Evolutionary conservation across 176 grass and related monocot species (phyloP).

Genomic region (Puya raimondii): DNA sequence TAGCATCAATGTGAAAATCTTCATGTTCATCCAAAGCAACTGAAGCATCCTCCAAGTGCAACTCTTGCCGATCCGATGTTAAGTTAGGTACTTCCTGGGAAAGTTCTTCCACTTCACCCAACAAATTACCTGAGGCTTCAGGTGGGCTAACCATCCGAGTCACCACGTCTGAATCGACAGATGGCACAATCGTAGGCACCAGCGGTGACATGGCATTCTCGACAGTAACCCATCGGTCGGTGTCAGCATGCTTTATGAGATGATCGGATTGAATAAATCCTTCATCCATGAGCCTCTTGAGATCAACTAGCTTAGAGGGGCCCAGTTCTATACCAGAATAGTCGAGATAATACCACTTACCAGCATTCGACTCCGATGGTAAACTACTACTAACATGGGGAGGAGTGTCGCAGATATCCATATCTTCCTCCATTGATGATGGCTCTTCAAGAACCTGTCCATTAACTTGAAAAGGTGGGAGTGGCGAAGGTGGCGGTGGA

Average conservation of each 20-base stretch:
- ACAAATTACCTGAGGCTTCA: slow-evolving; percentile 68
- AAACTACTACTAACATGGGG: slow-evolving; percentile 38
- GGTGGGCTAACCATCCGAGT: slow-evolving; percentile 35
- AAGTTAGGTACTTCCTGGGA: slow-evolving; percentile 35
- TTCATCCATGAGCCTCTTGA: slow-evolving; percentile 67
- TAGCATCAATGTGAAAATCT: slow-evolving; percentile 75
- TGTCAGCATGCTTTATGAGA: slow-evolving; percentile 87
- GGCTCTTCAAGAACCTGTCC: slow-evolving; percentile 39
- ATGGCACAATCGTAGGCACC: slow-evolving; percentile 39
- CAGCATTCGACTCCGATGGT: slow-evolving; percentile 38
- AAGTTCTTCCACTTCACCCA: slow-evolving; percentile 37
- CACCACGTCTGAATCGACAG: slow-evolving; percentile 40
- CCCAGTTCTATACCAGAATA: slow-evolving; percentile 77
- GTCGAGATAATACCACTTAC: slow-evolving; percentile 92
- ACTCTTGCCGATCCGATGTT: slow-evolving; percentile 21
- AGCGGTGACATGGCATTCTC: slow-evolving; percentile 90
- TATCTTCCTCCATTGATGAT: slow-evolving; percentile 91
- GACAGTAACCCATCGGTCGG: slow-evolving; percentile 71
- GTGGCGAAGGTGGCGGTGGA: slow-evolving; percentile 45
- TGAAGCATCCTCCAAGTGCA: slow-evolving; percentile 34
- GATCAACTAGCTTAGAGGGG: slow-evolving; percentile 64
- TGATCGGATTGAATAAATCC: slow-evolving; percentile 91
- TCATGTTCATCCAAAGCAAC: slow-evolving; percentile 28
- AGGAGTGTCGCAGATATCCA: slow-evolving; percentile 98
- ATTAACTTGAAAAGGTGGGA: slow-evolving; percentile 38